A percentile compares a stretch with the other conserved stretches of the same genome.
These are phyloP conservation scores for Poa annua DNA, from an alignment of 176 grass and related monocot genomes.

Conservation along the genomic window DNA sequence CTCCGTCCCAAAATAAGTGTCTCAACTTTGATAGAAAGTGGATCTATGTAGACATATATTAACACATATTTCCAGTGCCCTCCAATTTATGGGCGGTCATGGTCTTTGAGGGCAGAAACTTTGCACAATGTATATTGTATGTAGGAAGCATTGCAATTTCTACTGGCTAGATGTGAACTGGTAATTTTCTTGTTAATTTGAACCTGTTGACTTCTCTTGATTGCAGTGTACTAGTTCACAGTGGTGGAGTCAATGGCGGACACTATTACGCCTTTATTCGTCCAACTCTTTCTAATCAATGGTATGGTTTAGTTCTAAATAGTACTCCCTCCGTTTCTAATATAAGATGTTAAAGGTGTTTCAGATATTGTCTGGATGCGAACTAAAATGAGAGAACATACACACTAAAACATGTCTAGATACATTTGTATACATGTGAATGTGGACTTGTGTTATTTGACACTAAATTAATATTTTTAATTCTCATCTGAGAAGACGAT, in stretches of 20 bases:
- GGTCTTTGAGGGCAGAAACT: neutral
- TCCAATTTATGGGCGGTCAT: neutral
- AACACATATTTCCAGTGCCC: neutral
- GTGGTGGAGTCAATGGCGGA: slow-evolving; percentile 71
- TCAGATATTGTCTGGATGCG: no score
- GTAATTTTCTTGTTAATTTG: neutral
- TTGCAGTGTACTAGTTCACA: slow-evolving; percentile 76
- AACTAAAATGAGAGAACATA: no score
- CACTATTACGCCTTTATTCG: slow-evolving; percentile 82
- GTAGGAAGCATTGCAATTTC: slow-evolving; percentile 8
- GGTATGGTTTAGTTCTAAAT: slow-evolving; percentile 50
- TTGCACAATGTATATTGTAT: slow-evolving; percentile 5
- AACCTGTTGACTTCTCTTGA: slow-evolving; percentile 16
- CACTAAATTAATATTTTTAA: neutral
- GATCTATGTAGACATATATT: no score
- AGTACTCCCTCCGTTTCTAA: neutral
- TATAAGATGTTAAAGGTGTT: no score
- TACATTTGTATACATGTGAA: no score
- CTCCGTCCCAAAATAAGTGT: no score
- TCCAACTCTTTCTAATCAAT: slow-evolving; percentile 68
- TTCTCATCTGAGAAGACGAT: slow-evolving; percentile 7
- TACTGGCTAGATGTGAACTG: neutral
- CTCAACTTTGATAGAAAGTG: no score
- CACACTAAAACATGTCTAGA: no score
- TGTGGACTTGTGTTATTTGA: neutral